Conservation (phyloP, 1,284 basidiomycete genomes). For the Singerocomus inundabilis region DNA sequence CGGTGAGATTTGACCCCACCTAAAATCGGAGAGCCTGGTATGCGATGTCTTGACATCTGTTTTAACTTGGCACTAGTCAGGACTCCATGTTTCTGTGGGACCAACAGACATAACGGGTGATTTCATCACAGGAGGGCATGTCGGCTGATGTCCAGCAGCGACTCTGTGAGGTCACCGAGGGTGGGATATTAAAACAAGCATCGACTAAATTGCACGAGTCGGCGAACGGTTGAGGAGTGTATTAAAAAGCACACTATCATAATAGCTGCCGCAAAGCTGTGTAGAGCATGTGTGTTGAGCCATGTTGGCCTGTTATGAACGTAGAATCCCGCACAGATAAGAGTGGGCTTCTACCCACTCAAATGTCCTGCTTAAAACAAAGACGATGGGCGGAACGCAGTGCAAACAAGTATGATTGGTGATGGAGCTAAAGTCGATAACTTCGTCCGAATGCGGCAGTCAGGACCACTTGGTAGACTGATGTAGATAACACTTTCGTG, state of each 20-base stretch:
- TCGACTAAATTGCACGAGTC: slow-evolving; percentile 46
- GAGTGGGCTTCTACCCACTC: slow-evolving; percentile 37
- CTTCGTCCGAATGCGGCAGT: slow-evolving; percentile 8
- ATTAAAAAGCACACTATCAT: slow-evolving; percentile 50
- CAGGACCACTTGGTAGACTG: neutral
- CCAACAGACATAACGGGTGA: slow-evolving; percentile 41
- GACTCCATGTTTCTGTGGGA: slow-evolving; percentile 37
- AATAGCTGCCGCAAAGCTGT: slow-evolving; percentile 45
- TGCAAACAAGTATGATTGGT: slow-evolving; percentile 39
- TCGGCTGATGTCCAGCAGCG: slow-evolving; percentile 20
- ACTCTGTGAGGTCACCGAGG: slow-evolving; percentile 20
- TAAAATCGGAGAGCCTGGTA: slow-evolving; percentile 16
- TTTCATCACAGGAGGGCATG: slow-evolving; percentile 39
- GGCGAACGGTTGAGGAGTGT: slow-evolving; percentile 48
- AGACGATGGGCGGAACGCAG: slow-evolving; percentile 45
- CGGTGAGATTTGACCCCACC: slow-evolving; percentile 40
- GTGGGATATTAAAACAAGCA: slow-evolving; percentile 45
- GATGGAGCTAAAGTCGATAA: slow-evolving; percentile 5
- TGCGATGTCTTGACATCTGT: neutral
- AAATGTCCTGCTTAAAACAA: slow-evolving; percentile 47
- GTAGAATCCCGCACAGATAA: neutral
- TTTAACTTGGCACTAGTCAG: slow-evolving; percentile 43
- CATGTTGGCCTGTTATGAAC: slow-evolving; percentile 33
- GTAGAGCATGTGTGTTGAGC: slow-evolving; percentile 52
- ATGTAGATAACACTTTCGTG: neutral